Base-by-base conservation (phyloP, 345 rosid genomes). In the Raphanus raphanistrum region DNA sequence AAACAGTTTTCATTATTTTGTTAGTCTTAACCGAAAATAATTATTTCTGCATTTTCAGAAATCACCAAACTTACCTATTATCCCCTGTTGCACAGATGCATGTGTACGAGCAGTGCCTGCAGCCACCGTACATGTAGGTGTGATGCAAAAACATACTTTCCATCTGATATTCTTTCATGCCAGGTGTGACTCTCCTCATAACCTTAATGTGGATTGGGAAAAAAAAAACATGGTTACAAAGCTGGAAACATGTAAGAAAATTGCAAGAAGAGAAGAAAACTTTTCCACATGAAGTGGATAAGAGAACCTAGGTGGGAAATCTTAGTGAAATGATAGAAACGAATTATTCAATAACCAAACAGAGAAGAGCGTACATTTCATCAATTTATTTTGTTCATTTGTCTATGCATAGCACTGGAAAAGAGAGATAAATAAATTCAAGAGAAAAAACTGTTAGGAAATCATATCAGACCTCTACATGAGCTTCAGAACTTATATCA, bases 401-500 rank as follows among this genome's bases (percentile, higher is more conserved):
- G 27, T 60, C 21, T 25, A 68, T 6, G 29, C 2, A 45, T 58
- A 28, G 6, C 25, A 15, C 1, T 10, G 10, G 4, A 21, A 33
- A 62, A 4, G 5, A 32, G 27, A 52, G 15, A 15, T 13, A 15
- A 48, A 63, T 1, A 25, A 11, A 7, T 35, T 70, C 4, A 1
- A 59, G 58, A 64, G 75, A 29, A 11, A 55, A 3, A 55, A 3
- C 31, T 55, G 52, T 16, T 6, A 26, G 15, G 16, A 66, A 1
- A 64, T 17, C 5, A 21, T n/a, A 71, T 36, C 50, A 70, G 75
- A 93, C 98, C 98, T 94, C 89, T 26, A 92, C 82, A 77, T 92
- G 98, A 80, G 97, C 98, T 84, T 94, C 98, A 28, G 98, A 94
- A 82, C 98, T 94, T 76, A 94, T 94, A 75, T 89, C 94, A 82